Conservation (phyloP, 1,139 yeast genomes). For the Geotrichum histeridarum region DNA sequence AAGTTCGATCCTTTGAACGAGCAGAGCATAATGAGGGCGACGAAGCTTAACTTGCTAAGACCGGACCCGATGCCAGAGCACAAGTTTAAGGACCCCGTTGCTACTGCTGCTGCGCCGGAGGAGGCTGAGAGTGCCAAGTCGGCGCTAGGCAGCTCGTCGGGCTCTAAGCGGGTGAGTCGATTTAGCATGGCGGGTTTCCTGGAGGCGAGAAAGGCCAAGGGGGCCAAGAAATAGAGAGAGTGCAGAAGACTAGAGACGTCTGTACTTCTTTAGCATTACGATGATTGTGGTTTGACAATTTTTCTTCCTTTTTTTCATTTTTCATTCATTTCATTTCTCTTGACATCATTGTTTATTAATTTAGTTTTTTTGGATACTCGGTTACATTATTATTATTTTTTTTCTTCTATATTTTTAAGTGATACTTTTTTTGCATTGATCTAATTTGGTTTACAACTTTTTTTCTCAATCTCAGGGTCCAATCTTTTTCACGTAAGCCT, state of each 20-base stretch:
- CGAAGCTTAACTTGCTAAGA: constrained; percentile 5
- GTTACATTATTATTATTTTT: neutral
- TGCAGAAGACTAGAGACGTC: no score
- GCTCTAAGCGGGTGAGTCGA: neutral
- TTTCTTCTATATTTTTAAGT: neutral
- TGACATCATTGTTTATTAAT: neutral
- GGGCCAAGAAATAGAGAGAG: neutral
- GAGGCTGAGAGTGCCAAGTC: neutral
- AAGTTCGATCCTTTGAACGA: constrained; percentile 23
- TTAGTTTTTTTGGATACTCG: neutral
- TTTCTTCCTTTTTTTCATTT: neutral
- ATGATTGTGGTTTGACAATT: neutral
- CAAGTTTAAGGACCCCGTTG: neutral
- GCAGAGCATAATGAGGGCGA: constrained; percentile 20
- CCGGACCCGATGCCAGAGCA: neutral
- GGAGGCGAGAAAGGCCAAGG: neutral
- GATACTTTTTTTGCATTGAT: neutral
- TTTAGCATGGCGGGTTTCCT: constrained; percentile 1
- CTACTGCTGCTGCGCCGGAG: neutral
- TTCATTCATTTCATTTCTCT: neutral
- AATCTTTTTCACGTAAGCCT: no score
- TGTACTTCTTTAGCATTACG: no score
- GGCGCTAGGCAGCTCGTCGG: neutral
- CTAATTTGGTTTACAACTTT: neutral
- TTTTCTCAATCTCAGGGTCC: no score